Evolutionary conservation across 768 basidiomycete species (phyloP), one percentile per base, ranked within the genome.

Genomic region (Asterophora lycoperdoides): DNA sequence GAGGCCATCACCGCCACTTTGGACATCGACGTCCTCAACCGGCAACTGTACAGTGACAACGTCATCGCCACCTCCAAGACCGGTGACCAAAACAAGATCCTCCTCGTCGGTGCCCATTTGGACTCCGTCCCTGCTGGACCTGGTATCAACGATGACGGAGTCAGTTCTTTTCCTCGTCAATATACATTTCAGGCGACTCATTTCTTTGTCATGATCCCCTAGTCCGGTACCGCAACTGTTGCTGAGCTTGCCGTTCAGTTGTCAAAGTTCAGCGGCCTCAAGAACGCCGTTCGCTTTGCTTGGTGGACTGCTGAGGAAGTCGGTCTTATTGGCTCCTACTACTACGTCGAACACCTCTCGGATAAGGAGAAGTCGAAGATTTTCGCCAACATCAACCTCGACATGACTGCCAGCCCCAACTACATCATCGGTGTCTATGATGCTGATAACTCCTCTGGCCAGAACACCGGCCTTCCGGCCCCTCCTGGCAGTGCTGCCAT

Each of bases 321-420:
- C 38, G 66, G 64, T 19, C 59, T 66, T 36, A 56, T 66, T 37
- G 66, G 66, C 6, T 63, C 66, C 11, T 55, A 58, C 8, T 55
- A 66, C 52, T 68, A 68, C 51, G 60, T 65, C 35, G 54, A 59
- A 19, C 52, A 47, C 49, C 58, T 68, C 13, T 37, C 64, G 26
- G 53, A 51, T 5, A 54, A 48, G 5, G 62, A 66, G 41, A 55
- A 55, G 8, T 41, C 55, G 11, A 65, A 65, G 43, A 62, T 66
- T 20, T 64, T 63, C n/a, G 60, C 65, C 15, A 65, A 68, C 51
- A 64, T 66, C 54, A 66, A 68, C 57, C 62, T 68, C 46, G 66
- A 68, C 50, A 68, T 68, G 66, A 60, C 64, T 28, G 66, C 66
- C n/a, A 65, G 64, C 9, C 60, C 64, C 34, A 67, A 67, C 47